Evolutionary conservation across 2,329 filamentous ascomycete genomes (phyloP).

Genomic region (Spiromastix sp.): DNA sequence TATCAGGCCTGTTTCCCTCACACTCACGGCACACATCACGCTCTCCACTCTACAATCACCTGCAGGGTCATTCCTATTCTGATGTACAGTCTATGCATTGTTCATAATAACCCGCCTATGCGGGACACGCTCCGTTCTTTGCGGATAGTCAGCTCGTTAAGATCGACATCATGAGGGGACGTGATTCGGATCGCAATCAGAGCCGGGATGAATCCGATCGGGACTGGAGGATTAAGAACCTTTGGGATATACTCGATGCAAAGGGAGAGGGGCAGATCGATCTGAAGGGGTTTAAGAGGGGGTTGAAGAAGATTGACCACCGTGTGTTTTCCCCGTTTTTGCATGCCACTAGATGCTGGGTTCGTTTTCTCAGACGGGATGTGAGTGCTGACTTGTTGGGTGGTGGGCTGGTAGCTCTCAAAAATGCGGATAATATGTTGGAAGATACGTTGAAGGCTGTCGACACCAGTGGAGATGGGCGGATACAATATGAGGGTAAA

Average conservation of each 20-base stretch:
- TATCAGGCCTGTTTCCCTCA: too few relatives aligned
- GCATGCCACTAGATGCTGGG: conserved; percentile 2
- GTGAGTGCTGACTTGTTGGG: conserved; percentile 6
- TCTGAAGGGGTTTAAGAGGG: conserved; percentile 71
- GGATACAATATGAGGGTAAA: conserved; percentile 82
- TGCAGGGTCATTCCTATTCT: too few relatives aligned
- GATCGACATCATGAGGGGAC: conserved; percentile 55
- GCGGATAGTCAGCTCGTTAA: background rate
- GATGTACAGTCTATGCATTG: conserved; percentile 12
- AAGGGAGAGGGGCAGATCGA: conserved; percentile 70
- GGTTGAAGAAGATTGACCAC: conserved; percentile 80
- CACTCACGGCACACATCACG: too few relatives aligned
- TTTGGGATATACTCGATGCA: conserved; percentile 77
- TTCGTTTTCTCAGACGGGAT: conserved; percentile 8
- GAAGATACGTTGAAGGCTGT: conserved; percentile 70
- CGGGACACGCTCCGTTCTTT: too few relatives aligned
- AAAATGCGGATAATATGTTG: conserved; percentile 83
- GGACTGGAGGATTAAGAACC: conserved; percentile 68
- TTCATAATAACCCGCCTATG: too few relatives aligned
- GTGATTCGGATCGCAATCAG: too few relatives aligned
- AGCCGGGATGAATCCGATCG: conserved; percentile 65
- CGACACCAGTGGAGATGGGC: conserved; percentile 77
- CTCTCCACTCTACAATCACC: too few relatives aligned
- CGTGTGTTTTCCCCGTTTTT: conserved; percentile 46
- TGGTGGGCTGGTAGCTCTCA: conserved; percentile 60